phyloP scores from a whole-genome alignment of 1,139 yeast genomes.

The Petasospora fabianii region DNA sequence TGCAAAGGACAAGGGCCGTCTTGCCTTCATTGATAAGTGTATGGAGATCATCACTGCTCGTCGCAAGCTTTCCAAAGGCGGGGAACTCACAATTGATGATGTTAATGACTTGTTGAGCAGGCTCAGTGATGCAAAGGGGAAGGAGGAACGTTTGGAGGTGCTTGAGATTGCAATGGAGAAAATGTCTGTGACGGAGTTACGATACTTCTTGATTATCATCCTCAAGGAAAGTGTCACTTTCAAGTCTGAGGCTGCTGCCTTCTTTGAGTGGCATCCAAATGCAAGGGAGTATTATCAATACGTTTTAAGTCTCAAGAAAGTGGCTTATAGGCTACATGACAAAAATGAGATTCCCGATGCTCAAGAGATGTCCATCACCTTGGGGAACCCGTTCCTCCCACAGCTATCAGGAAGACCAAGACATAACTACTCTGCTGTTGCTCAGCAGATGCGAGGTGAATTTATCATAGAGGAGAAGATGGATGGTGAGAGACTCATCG shows the following conservation, averaged over 20 bases:
- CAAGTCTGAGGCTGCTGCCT: constrained; percentile 60
- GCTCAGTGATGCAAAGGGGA: constrained; percentile 35
- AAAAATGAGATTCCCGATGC: constrained; percentile 41
- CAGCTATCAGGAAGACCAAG: neutral
- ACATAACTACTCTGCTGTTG: constrained; percentile 46
- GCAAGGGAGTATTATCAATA: constrained; percentile 62
- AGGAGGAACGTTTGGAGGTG: constrained; percentile 21
- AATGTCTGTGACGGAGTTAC: constrained; percentile 61
- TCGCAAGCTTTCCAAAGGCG: constrained; percentile 36
- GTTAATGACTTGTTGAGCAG: constrained; percentile 56
- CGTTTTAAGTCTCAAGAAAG: constrained; percentile 61
- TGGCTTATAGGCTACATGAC: constrained; percentile 58
- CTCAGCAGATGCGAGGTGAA: constrained; percentile 41
- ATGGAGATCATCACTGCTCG: constrained; percentile 37
- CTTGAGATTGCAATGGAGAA: constrained; percentile 49
- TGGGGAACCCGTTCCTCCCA: constrained; percentile 50
- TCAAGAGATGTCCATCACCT: constrained; percentile 43
- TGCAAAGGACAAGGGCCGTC: constrained; percentile 30
- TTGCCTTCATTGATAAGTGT: constrained; percentile 36
- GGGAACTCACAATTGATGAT: constrained; percentile 47
- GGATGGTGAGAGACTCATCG: constrained; percentile 86
- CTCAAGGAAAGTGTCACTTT: constrained; percentile 54
- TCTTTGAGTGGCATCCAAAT: constrained; percentile 78
- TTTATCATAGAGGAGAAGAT: constrained; percentile 86
- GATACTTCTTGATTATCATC: constrained; percentile 67